A percentile compares a stretch with the other conserved stretches of the same genome.
Conservation (phyloP, 2,329 filamentous ascomycete genomes). For the Colletotrichum lentis region DNA sequence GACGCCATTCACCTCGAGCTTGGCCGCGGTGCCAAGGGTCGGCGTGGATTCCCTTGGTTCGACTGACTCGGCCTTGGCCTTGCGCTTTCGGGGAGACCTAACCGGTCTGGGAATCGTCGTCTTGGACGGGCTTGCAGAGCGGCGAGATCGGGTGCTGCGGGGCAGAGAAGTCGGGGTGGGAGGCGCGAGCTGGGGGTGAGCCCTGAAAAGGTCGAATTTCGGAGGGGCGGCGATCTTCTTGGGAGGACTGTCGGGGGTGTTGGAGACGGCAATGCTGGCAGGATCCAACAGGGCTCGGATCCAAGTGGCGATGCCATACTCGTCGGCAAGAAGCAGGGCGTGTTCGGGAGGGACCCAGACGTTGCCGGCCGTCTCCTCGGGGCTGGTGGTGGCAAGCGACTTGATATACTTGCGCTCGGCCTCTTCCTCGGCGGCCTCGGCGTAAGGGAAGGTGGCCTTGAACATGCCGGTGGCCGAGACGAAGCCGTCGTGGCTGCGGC, state of each 20-base stretch:
- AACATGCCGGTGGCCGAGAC: constrained; percentile 92
- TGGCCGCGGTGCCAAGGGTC: constrained; percentile 36
- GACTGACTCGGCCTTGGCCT: constrained; percentile 53
- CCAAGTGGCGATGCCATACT: constrained; percentile 88
- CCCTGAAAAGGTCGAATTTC: constrained; percentile 69
- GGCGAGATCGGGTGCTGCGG: constrained; percentile 59
- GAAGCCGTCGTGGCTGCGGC: constrained; percentile 83
- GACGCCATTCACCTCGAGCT: constrained; percentile 44
- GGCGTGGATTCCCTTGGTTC: constrained; percentile 42
- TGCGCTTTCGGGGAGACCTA: constrained; percentile 64
- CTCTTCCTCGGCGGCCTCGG: constrained; percentile 75
- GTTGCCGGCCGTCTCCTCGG: constrained; percentile 94
- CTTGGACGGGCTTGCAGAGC: constrained; percentile 67
- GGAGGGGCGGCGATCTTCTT: constrained; percentile 85
- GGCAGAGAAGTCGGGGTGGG: constrained; percentile 58
- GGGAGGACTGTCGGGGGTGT: constrained; percentile 70
- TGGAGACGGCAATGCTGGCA: constrained; percentile 71
- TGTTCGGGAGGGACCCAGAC: constrained; percentile 89
- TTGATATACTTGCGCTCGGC: constrained; percentile 86
- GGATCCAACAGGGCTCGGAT: constrained; percentile 91
- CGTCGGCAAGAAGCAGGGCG: constrained; percentile 83
- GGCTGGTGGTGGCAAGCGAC: constrained; percentile 78
- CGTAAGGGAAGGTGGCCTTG: constrained; percentile 86
- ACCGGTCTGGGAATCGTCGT: constrained; percentile 42
- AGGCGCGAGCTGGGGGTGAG: constrained; percentile 55